phyloP scores from a whole-genome alignment of 2,329 filamentous ascomycete species.

The Pyricularia pennisetigena region DNA sequence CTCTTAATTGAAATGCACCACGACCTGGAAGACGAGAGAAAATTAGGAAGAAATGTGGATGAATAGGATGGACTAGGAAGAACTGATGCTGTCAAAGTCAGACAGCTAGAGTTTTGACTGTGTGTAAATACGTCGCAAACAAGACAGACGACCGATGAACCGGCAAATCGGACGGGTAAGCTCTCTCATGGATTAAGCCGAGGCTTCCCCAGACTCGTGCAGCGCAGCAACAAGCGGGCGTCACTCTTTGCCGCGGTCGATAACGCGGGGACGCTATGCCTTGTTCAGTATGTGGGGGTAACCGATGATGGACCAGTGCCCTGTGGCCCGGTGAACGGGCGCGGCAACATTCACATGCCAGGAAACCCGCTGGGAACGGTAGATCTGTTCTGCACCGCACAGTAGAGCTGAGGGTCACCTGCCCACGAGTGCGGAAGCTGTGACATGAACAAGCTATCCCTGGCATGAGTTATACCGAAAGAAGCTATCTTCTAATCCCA shows the following conservation, averaged over 20 bases:
- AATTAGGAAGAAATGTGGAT: background rate
- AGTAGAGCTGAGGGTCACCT: background rate
- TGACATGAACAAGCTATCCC: too few species aligned
- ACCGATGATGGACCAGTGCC: background rate
- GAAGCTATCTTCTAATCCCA: background rate
- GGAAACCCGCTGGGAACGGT: background rate
- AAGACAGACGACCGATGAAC: background rate
- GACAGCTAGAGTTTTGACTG: background rate
- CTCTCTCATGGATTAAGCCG: constrained; percentile 3
- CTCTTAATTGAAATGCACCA: background rate
- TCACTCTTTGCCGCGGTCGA: background rate
- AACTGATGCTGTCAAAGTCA: background rate
- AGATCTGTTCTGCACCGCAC: background rate
- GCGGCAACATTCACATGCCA: background rate
- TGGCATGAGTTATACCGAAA: background rate
- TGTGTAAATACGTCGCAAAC: background rate
- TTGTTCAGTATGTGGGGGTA: background rate
- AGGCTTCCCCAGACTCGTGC: constrained; percentile 8
- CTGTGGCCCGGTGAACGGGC: background rate
- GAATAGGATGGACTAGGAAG: background rate
- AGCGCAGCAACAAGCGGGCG: background rate
- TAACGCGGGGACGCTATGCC: background rate
- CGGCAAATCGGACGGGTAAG: constrained; percentile 1
- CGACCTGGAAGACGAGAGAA: background rate
- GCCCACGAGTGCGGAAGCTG: background rate